Evolutionary conservation across 345 rosid genomes (phyloP), one percentile per base, ranked within the genome.

Genomic region (Cardamine occulta): DNA sequence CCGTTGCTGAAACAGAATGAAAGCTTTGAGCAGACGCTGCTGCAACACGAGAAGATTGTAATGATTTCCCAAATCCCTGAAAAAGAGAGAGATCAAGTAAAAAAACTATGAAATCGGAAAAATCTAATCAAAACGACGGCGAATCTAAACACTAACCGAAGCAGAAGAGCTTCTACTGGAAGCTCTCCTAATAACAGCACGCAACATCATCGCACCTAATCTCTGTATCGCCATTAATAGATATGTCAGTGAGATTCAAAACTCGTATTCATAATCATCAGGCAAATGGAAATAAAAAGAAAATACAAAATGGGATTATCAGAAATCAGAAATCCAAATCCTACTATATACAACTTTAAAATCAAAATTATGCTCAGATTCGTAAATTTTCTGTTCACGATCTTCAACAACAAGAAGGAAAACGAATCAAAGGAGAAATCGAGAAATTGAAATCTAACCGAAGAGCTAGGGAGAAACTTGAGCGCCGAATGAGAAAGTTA

Each of bases 31-130:
- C 45, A 76, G 85, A 81, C 15, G 74, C 65, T 8, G 66, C 86
- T 9, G 66, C 86, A 60, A 82, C 79, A 42, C 86, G 81, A 68
- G 66, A 58, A 15, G 79, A 72, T 74, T 64, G 83, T 59, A 80
- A 26, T 9, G 86, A 84, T 75, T 80, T 80, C 63, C 77, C 74
- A 35, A 85, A 68, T 40, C 81, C 78, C 93, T 89, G 82, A 73
- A 13, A 59, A 1, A 5, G 23, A 6, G 35, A 57, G 8, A 60
- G 47, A 80, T 21, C n/a, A 44, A 19, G 6, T 21, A 7, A 3
- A 8, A 29, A 17, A 45, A 28, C 21, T 4, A 13, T 19, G 19
- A 60, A 23, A 35, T 23, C n/a, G 31, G 42, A 2, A 34, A 18
- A 35, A 35, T 42, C 58, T 0, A 42, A 67, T 47, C 34, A 70